Evolutionary conservation across 352 stramenopile genomes (phyloP).

Genomic region (Globisporangium solare): DNA sequence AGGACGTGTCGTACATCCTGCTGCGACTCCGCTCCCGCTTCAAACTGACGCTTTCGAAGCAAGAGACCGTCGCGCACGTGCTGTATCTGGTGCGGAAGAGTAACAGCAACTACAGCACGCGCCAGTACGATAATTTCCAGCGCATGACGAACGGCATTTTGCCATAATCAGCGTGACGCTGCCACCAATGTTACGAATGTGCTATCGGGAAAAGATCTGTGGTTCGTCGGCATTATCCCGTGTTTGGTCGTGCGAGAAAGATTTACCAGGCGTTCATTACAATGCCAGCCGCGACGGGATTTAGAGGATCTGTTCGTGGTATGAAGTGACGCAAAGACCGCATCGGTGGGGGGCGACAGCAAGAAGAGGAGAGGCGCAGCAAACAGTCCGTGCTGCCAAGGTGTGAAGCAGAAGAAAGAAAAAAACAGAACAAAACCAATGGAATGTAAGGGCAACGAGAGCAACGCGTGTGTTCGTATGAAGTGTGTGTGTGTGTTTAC

Average conservation of each 20-base stretch:
- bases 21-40: constrained; percentile 84
- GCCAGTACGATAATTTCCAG: constrained; percentile 94
- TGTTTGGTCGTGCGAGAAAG: not conserved
- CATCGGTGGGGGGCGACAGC: no score
- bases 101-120: constrained; percentile 91
- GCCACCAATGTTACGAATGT: no score
- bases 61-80: constrained; percentile 89
- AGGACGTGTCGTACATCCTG: constrained; percentile 82
- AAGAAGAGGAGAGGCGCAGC: not conserved
- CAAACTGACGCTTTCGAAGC: constrained; percentile 82
- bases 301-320: no score
- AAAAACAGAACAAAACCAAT: not conserved
- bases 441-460: not conserved
- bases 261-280: no score
- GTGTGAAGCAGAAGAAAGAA: not conserved
- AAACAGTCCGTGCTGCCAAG: not conserved
- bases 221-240: not conserved
- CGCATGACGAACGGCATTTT: constrained; percentile 93
- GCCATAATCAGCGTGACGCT: constrained; percentile 36
- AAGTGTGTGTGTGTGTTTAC: not conserved
- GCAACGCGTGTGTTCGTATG: not conserved
- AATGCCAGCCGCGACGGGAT: no score
- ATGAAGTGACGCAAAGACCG: no score
- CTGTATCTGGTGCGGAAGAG: constrained; percentile 89
- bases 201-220: not conserved